phyloP scores from a whole-genome alignment of 345 rosid species.

The Brassica nigra region DNA sequence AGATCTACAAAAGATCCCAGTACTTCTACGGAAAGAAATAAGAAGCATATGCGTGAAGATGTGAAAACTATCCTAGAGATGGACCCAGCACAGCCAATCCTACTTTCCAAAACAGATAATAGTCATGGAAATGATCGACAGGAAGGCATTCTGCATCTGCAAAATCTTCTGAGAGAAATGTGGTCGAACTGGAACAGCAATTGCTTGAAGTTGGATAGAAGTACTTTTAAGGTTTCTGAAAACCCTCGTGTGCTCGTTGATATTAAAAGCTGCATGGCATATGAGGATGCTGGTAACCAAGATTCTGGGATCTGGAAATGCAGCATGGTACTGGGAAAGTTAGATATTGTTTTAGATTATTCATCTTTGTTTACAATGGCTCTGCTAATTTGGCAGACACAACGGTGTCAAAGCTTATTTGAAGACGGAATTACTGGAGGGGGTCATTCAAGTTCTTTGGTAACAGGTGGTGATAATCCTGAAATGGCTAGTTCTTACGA shows the following conservation, averaged over 20 bases:
- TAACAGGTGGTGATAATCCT: constrained; percentile 38
- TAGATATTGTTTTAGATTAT: constrained; percentile 57
- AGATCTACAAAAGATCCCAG: constrained; percentile 42
- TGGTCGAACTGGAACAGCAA: constrained; percentile 64
- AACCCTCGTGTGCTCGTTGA: constrained; percentile 71
- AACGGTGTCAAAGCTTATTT: constrained; percentile 46
- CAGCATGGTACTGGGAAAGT: constrained; percentile 64
- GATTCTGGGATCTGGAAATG: constrained; percentile 64
- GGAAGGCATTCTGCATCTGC: constrained; percentile 47
- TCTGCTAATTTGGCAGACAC: constrained; percentile 61
- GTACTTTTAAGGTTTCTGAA: constrained; percentile 50
- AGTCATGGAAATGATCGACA: constrained; percentile 36
- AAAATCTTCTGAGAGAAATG: constrained; percentile 57
- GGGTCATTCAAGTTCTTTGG: constrained; percentile 41
- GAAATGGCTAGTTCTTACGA: constrained; percentile 45
- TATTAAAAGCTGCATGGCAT: constrained; percentile 53
- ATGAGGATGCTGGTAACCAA: constrained; percentile 46
- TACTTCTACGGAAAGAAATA: constrained; percentile 41
- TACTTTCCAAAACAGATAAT: constrained; percentile 42
- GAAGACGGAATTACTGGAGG: constrained; percentile 35
- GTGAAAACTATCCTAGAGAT: constrained; percentile 51
- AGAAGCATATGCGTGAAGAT: constrained; percentile 43
- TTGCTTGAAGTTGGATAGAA: constrained; percentile 49
- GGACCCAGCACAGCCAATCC: constrained; percentile 59
- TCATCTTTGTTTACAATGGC: constrained; percentile 54